Evolutionary conservation across 176 grass and related monocot genomes (phyloP).

Genomic region (Otatea glauca): DNA sequence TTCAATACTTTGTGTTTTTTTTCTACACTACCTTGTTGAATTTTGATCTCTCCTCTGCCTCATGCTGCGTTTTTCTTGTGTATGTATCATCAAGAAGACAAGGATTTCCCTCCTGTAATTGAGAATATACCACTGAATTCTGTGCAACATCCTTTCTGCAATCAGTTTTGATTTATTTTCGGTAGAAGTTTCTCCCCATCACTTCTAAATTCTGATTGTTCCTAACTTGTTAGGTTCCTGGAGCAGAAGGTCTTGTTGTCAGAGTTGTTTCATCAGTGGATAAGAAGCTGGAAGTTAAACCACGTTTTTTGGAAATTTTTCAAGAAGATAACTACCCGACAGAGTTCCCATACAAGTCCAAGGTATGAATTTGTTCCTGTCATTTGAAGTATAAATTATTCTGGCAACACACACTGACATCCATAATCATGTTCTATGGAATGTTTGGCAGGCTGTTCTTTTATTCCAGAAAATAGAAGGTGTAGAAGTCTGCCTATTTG

Average conservation of each 20-base stretch:
- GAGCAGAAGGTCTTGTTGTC: slow-evolving; percentile 95
- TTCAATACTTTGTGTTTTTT: not conserved
- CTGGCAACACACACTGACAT: slow-evolving; percentile 22
- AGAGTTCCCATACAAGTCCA: slow-evolving; percentile 98
- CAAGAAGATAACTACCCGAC: slow-evolving; percentile 95
- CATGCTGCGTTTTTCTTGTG: slow-evolving; percentile 18
- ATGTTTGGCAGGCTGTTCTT: slow-evolving; percentile 85
- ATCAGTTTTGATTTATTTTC: slow-evolving; percentile 30
- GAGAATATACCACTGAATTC: not conserved
- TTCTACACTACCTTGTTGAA: not conserved
- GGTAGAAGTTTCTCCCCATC: not conserved
- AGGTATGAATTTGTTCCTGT: slow-evolving; percentile 58
- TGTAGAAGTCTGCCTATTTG: slow-evolving; percentile 99
- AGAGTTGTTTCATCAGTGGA: slow-evolving; percentile 99
- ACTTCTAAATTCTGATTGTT: slow-evolving; percentile 30
- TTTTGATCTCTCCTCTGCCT: not conserved
- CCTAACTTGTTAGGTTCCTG: slow-evolving; percentile 71
- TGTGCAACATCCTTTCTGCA: not conserved
- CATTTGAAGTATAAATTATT: slow-evolving; percentile 39
- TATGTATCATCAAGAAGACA: not conserved
- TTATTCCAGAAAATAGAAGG: slow-evolving; percentile 99
- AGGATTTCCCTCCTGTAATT: slow-evolving; percentile 3
- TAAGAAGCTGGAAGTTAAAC: slow-evolving; percentile 99
- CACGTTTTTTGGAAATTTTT: slow-evolving; percentile 98
- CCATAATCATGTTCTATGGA: slow-evolving; percentile 19